Percentiles rank a stretch among this genome's conserved stretches.
These are phyloP conservation scores for Cyberlindnera galapagoensis DNA, from an alignment of 805 yeast species.

Conservation along the genomic window DNA sequence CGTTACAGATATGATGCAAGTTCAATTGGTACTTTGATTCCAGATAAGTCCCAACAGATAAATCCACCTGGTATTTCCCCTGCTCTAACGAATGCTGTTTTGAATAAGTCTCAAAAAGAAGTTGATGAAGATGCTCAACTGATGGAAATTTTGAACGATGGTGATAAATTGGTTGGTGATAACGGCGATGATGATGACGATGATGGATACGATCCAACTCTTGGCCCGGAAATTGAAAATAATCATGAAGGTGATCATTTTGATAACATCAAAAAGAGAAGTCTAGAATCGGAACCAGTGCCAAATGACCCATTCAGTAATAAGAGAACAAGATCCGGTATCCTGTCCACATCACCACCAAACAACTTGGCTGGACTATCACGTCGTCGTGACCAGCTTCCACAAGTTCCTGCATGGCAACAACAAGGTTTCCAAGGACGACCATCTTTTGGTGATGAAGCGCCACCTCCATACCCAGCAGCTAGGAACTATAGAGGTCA, in stretches of 20 bases:
- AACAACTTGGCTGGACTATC: not conserved
- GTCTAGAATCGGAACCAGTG: not conserved
- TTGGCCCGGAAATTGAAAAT: not conserved
- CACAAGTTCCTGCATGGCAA: no score
- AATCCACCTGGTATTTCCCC: no score
- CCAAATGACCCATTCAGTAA: not conserved
- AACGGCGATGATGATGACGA: not conserved
- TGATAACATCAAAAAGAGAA: not conserved
- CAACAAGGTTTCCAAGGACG: no score
- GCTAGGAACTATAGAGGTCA: no score
- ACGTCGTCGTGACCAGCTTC: no score
- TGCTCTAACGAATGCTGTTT: not conserved
- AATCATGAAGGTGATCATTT: not conserved
- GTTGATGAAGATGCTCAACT: slow-evolving; percentile 2
- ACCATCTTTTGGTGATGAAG: no score
- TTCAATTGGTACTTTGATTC: no score
- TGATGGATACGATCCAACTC: slow-evolving; percentile 1
- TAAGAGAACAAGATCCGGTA: not conserved
- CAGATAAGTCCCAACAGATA: no score
- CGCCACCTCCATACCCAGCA: not conserved
- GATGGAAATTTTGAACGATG: slow-evolving; percentile 3
- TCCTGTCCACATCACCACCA: not conserved
- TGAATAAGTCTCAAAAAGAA: not conserved
- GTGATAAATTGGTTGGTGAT: not conserved
- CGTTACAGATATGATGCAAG: slow-evolving; percentile 1